Evolutionary conservation across 1,284 basidiomycete species (phyloP), one percentile per base, ranked within the genome.

Genomic region (Athelia psychrophila): DNA sequence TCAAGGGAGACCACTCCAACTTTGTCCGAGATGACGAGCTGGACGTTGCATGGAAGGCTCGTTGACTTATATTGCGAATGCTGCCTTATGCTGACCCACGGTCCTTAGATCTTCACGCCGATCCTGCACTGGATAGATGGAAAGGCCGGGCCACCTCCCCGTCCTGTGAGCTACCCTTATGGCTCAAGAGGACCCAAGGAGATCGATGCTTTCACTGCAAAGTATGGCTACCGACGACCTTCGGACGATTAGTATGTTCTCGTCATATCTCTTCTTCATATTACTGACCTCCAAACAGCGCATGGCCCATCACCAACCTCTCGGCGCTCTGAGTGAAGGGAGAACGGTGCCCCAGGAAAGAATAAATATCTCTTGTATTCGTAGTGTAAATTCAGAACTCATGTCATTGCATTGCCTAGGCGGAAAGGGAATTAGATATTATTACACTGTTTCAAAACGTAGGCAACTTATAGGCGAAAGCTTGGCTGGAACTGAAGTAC

Each of bases 1-100:
- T 96, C 67, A 91, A 87, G 62, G 91, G 91, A 18, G 90, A 93
- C 63, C 90, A 92, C 68, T 93, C 91, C 25, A 93, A 93, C 72
- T 97, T 97, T 76, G 95, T 98, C 47, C 85, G 95, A 59, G 84
- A 97, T 68, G 95, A 98, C 69, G 95, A 97, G 72, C 78, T 97
- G 60, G 94, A 97, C 64, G 86, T 88, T 51, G 94, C 95, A 12
- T 98, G 95, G 95, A 95, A 95, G 84, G 91, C 8, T 33, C 36
- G 19, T 50, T 54, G 38, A 53, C 49, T 48, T 38, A 54, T 42
- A 20, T 16, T 51, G 16, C 8, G 27, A 40, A 30, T 36, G 3
- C 20, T 30, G 44, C 33, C 25, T 50, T 52, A 52, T 60, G 53
- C 58, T 49, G 18, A 51, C 42, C 4, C 5, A 25, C 47, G 13